Conservation (phyloP, 2,329 filamentous ascomycete species). For the Fonsecaea pugnacius region DNA sequence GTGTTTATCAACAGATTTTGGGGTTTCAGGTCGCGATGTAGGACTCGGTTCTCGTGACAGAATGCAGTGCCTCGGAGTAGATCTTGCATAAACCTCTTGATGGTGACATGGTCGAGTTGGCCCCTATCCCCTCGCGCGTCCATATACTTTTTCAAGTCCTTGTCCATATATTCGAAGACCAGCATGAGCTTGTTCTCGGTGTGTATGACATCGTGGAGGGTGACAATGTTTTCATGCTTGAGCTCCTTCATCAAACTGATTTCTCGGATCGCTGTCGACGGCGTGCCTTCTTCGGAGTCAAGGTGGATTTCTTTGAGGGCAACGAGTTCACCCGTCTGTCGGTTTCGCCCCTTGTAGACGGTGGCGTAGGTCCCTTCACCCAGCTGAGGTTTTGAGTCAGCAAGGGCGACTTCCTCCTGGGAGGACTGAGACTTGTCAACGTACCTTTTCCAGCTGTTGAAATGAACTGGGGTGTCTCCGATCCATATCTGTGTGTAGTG, state of each 20-base stretch:
- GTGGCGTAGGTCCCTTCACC: constrained; percentile 99
- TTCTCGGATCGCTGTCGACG: constrained; percentile 94
- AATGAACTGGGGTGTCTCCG: constrained; percentile 94
- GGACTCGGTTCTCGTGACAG: constrained; percentile 94
- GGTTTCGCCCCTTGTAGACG: constrained; percentile 97
- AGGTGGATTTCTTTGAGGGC: constrained; percentile 98
- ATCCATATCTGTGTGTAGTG: constrained; percentile 67
- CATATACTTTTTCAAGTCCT: constrained; percentile 98
- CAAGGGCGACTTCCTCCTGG: not conserved
- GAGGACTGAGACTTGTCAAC: constrained; percentile 6
- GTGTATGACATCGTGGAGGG: constrained; percentile 97
- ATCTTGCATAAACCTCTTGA: constrained; percentile 99
- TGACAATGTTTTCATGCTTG: constrained; percentile 98
- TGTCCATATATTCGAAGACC: constrained; percentile 98
- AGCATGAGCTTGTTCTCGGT: constrained; percentile 99
- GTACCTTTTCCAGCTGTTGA: constrained; percentile 90
- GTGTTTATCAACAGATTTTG: constrained; percentile 87
- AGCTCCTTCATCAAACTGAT: constrained; percentile 99
- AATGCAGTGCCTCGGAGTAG: constrained; percentile 94
- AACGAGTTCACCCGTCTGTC: constrained; percentile 94
- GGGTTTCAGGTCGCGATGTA: constrained; percentile 90
- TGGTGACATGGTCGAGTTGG: constrained; percentile 82
- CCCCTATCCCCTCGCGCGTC: constrained; percentile 88
- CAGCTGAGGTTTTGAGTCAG: constrained; percentile 57
- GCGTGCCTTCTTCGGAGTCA: constrained; percentile 96